These are phyloP conservation scores for Dactylonectria estremocensis DNA, from an alignment of 2,329 filamentous ascomycete genomes.

Conservation along the genomic window DNA sequence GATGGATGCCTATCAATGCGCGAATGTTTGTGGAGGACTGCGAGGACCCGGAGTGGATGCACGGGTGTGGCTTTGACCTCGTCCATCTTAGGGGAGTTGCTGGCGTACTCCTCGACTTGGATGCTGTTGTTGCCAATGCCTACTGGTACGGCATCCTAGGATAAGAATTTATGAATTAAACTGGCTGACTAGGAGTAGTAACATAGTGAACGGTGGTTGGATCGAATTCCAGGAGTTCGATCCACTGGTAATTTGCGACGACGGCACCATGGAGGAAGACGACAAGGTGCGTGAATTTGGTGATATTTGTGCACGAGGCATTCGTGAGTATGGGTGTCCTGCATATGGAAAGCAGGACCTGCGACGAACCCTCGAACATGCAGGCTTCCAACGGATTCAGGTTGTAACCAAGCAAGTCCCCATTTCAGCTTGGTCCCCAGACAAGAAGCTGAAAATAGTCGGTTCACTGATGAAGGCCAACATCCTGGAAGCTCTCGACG, in stretches of 20 bases:
- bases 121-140: constrained; percentile 60
- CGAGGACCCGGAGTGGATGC: constrained; percentile 69
- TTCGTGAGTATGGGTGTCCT: constrained; percentile 57
- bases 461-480: constrained; percentile 62
- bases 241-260: constrained; percentile 59
- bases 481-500: constrained; percentile 59
- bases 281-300: constrained; percentile 56
- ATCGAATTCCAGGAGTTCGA: constrained; percentile 66
- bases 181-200: constrained; percentile 46
- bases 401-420: constrained; percentile 61
- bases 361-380: constrained; percentile 53
- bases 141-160: constrained; percentile 49
- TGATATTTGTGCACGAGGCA: constrained; percentile 50
- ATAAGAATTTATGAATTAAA: neutral
- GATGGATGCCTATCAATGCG: constrained; percentile 71
- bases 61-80: constrained; percentile 69
- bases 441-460: constrained; percentile 57
- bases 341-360: constrained; percentile 55
- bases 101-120: constrained; percentile 65
- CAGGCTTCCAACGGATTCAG: constrained; percentile 63
- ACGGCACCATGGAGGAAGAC: constrained; percentile 59
- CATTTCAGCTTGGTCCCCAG: constrained; percentile 62
- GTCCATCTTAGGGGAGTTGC: constrained; percentile 68
- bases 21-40: constrained; percentile 75
- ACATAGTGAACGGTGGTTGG: constrained; percentile 65